A percentile compares a stretch with the other conserved stretches of the same genome.
These are phyloP conservation scores for Candida caryicola DNA, from an alignment of 805 yeast genomes.

Conservation along the genomic window DNA sequence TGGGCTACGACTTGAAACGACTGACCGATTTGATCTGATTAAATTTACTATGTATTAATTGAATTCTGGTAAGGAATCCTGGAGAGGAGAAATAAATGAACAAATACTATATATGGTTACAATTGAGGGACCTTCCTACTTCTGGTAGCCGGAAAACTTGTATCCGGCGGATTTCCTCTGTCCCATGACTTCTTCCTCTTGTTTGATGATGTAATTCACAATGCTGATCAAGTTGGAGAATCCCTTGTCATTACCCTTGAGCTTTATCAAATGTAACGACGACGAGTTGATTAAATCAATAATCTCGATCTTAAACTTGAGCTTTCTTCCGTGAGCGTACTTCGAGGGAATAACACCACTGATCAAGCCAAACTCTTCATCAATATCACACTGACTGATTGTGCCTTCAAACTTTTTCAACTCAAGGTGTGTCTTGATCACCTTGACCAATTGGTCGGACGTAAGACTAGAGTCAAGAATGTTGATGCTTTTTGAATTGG, in stretches of 20 bases:
- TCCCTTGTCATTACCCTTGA: constrained; percentile 46
- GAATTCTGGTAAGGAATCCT: no score
- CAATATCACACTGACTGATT: constrained; percentile 39
- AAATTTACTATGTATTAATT: no score
- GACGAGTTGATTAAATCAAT: constrained; percentile 36
- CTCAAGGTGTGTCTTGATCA: constrained; percentile 40
- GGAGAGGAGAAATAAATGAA: no score
- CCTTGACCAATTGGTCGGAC: constrained; percentile 29
- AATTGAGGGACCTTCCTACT: no score
- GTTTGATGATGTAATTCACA: constrained; percentile 44
- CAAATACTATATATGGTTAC: no score
- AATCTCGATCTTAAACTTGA: constrained; percentile 45
- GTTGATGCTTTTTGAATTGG: constrained; percentile 21
- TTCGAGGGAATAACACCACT: constrained; percentile 48
- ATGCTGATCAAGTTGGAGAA: constrained; percentile 43
- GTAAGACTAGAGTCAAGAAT: constrained; percentile 33
- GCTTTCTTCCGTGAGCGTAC: constrained; percentile 44
- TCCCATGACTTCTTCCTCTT: constrained; percentile 33
- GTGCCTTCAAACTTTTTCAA: constrained; percentile 51
- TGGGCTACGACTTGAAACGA: no score
- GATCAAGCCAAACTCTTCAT: constrained; percentile 42
- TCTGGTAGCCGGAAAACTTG: constrained; percentile 11
- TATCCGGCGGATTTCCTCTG: constrained; percentile 12
- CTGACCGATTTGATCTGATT: no score
- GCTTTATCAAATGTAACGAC: constrained; percentile 40